phyloP scores from a whole-genome alignment of 176 grass and related monocot genomes.

The Aegilops umbellulata region DNA sequence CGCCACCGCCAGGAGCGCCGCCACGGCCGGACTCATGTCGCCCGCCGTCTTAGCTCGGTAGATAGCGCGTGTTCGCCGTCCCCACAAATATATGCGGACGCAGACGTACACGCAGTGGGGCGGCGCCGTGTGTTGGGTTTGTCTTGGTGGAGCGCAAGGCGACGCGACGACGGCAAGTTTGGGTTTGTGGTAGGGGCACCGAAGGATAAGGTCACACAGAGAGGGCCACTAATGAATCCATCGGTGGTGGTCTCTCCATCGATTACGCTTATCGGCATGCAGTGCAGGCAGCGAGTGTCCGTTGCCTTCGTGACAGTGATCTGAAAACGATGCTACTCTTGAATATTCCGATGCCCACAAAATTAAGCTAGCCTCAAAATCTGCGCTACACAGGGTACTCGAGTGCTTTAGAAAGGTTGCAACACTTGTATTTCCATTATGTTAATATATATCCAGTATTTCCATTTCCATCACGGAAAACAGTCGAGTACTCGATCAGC shows the following conservation, averaged over 20 bases:
- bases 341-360: background rate
- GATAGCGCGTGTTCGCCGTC: background rate
- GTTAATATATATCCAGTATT: background rate
- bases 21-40: background rate
- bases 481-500: too few species aligned
- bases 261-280: background rate
- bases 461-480: too few species aligned
- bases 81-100: background rate
- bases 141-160: background rate
- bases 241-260: background rate
- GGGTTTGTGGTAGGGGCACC: background rate
- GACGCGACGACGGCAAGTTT: constrained; percentile 7
- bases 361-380: background rate
- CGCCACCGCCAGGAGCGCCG: background rate
- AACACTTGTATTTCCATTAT: background rate
- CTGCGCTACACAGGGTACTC: background rate
- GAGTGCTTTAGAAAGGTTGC: background rate
- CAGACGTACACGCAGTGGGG: background rate
- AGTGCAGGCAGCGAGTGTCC: background rate
- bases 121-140: background rate
- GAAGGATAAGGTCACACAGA: constrained; percentile 5
- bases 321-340: background rate
- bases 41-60: background rate
- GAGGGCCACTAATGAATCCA: background rate
- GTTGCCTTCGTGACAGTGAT: constrained; percentile 12